phyloP scores from a whole-genome alignment of 2,329 filamentous ascomycete genomes.

The Aspergillus sp. region DNA sequence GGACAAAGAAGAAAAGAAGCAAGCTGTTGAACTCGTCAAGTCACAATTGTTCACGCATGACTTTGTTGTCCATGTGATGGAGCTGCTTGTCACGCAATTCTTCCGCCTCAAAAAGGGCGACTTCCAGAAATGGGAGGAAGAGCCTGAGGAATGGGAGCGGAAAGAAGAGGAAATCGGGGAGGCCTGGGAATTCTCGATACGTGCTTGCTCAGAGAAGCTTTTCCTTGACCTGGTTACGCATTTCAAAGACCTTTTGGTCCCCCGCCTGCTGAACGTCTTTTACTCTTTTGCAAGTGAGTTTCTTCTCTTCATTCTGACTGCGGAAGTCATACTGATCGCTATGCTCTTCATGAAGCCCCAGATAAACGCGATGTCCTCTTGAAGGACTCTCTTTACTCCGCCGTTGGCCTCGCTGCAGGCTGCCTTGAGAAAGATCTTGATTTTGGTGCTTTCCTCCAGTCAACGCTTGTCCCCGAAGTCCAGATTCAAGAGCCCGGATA shows the following conservation, averaged over 20 bases:
- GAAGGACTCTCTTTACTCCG: conserved; percentile 94
- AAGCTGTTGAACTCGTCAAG: conserved; percentile 72
- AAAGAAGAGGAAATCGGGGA: conserved; percentile 83
- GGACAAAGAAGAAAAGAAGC: conserved; percentile 74
- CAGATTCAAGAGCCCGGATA: conserved; percentile 70
- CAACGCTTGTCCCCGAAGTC: conserved; percentile 77
- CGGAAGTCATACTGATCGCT: conserved; percentile 23
- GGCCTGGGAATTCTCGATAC: conserved; percentile 89
- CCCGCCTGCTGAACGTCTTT: conserved; percentile 83
- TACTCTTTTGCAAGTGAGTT: conserved; percentile 70
- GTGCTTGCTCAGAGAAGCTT: conserved; percentile 89
- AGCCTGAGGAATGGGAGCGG: conserved; percentile 94
- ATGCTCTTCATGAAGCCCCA: conserved; percentile 43
- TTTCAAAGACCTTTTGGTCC: conserved; percentile 79
- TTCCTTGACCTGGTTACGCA: conserved; percentile 90
- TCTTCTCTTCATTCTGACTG: background rate
- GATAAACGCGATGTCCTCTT: conserved; percentile 73
- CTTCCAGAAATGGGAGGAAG: conserved; percentile 88
- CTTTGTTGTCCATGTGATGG: conserved; percentile 80
- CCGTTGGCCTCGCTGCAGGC: conserved; percentile 82
- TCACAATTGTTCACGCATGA: conserved; percentile 74
- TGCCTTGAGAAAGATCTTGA: conserved; percentile 76
- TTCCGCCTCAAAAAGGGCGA: conserved; percentile 87
- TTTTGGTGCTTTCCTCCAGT: conserved; percentile 78
- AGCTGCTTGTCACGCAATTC: conserved; percentile 81